Evolutionary conservation across 352 stramenopile species (phyloP).

Genomic region (Globisporangium alternatum): DNA sequence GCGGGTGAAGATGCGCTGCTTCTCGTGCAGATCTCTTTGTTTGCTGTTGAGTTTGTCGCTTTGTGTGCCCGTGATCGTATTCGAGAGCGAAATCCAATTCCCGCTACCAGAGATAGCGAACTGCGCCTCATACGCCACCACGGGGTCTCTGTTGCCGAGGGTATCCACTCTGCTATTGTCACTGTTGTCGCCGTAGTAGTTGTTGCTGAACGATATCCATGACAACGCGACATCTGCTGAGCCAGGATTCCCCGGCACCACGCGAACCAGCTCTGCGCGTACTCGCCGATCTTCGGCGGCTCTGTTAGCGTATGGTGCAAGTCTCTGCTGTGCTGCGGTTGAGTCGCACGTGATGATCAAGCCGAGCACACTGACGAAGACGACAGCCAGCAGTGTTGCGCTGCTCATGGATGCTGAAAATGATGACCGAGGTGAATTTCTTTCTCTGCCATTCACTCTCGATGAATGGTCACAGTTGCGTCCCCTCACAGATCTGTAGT

Average conservation of each 20-base stretch:
- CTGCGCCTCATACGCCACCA: conserved; percentile 57
- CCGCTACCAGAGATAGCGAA: conserved; percentile 41
- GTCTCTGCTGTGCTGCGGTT: not conserved
- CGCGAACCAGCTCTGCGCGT: conserved; percentile 24
- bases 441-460: not conserved
- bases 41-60: not conserved
- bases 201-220: conserved; percentile 46
- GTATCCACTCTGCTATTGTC: conserved; percentile 12
- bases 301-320: not conserved
- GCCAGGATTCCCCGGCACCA: conserved; percentile 40
- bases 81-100: conserved; percentile 33
- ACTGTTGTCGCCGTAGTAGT: conserved; percentile 10
- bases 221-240: conserved; percentile 31
- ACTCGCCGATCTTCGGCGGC: conserved; percentile 22
- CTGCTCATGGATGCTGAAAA: not conserved
- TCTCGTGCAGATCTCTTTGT: conserved; percentile 29
- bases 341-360: not conserved
- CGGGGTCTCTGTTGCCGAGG: conserved; percentile 23
- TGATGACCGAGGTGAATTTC: not conserved
- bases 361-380: not conserved
- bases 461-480: not conserved
- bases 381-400: not conserved
- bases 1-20: conserved; percentile 51
- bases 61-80: conserved; percentile 30
- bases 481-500: not conserved